Evolutionary conservation across 2,329 filamentous ascomycete species (phyloP).

Genomic region (Eutypa lata): DNA sequence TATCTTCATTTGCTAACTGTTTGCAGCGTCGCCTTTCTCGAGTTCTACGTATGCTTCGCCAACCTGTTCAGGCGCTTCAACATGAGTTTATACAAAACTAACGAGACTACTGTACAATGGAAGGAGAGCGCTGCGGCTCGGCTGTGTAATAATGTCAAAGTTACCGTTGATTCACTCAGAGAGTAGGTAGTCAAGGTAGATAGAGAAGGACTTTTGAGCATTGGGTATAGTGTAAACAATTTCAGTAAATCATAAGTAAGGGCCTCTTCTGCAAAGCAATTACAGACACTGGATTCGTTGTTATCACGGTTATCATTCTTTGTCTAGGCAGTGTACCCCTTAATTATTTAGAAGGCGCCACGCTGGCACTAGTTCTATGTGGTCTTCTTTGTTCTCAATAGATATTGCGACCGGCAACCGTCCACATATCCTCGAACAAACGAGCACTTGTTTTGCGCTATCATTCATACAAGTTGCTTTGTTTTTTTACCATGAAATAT

Average conservation of each 20-base stretch:
- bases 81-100: slow-evolving; percentile 6
- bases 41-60: slow-evolving; percentile 9
- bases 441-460: too few species aligned
- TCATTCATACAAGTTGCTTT: not conserved
- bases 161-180: not conserved
- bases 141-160: not conserved
- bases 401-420: not conserved
- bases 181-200: not conserved
- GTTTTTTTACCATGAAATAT: not conserved
- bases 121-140: slow-evolving; percentile 1
- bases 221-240: not conserved
- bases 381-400: not conserved
- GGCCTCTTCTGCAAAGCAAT: too few species aligned
- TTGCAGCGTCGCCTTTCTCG: slow-evolving; percentile 8
- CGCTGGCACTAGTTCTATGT: not conserved
- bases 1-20: not conserved
- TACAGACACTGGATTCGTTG: too few species aligned
- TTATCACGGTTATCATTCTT: too few species aligned
- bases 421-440: not conserved
- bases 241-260: too few species aligned
- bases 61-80: slow-evolving; percentile 11
- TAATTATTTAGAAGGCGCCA: not conserved
- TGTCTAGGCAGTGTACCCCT: too few species aligned
- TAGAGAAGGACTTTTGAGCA: not conserved
- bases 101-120: slow-evolving; percentile 1